Percentiles rank a stretch among this genome's conserved stretches.
phyloP scores from a whole-genome alignment of 202 grass and related monocot genomes.

The Panicum virgatum region DNA sequence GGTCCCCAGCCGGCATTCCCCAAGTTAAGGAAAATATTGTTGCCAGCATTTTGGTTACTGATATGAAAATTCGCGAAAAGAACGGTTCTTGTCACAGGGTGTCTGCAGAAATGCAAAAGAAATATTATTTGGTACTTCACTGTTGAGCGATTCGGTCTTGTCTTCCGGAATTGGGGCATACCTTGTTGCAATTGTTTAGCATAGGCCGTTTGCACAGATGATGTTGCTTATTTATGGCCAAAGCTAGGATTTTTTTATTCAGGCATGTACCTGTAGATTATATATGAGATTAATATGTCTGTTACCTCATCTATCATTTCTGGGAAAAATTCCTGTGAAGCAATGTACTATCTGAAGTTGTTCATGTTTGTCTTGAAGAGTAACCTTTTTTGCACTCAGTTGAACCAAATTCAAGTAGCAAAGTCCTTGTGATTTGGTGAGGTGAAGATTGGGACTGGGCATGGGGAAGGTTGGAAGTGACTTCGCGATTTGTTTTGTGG shows the following conservation, averaged over 20 bases:
- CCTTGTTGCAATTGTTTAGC: neutral
- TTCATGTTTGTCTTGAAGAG: neutral
- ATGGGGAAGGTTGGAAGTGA: neutral
- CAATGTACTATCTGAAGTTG: constrained; percentile 1
- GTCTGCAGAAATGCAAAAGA: neutral
- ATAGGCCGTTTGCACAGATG: neutral
- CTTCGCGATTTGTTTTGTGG: neutral
- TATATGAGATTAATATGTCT: neutral
- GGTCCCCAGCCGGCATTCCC: neutral
- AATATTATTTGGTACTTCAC: neutral
- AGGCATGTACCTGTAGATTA: neutral
- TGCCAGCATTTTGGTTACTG: neutral
- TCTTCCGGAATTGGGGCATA: neutral
- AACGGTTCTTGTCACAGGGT: neutral
- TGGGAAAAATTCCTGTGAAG: neutral
- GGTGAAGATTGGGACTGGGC: neutral
- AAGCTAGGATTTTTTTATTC: constrained; percentile 7
- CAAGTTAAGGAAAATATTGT: neutral
- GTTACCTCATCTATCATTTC: neutral
- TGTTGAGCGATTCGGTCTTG: neutral
- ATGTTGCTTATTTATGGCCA: neutral
- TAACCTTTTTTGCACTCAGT: neutral
- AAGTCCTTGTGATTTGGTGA: neutral
- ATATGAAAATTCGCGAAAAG: constrained; percentile 5
- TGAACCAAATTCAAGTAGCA: neutral